Evolutionary conservation across 2,329 filamentous ascomycete species (phyloP).

Genomic region (Emmonsia crescens): DNA sequence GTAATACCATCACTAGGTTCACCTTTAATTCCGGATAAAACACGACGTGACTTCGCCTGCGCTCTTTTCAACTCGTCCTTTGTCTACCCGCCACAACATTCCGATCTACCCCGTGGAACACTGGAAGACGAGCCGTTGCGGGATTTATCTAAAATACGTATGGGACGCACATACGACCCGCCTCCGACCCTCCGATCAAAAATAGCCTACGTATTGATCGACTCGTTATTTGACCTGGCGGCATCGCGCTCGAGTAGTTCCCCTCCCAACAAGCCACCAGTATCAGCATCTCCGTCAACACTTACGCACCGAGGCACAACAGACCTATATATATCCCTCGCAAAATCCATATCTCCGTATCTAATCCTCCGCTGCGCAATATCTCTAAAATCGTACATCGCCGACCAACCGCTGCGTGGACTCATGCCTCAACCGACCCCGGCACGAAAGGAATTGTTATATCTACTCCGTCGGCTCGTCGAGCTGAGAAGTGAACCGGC

Average conservation of each 20-base stretch:
- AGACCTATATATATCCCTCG: conserved; percentile 48
- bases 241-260: conserved; percentile 31
- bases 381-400: conserved; percentile 72
- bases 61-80: conserved; percentile 74
- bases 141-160: conserved; percentile 52
- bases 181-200: conserved; percentile 52
- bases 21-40: conserved; percentile 51
- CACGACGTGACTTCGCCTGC: conserved; percentile 59
- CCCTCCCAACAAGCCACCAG: conserved; percentile 9
- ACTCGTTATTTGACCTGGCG: conserved; percentile 65
- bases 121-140: conserved; percentile 45
- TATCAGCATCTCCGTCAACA: not conserved
- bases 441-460: conserved; percentile 67
- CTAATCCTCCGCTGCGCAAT: conserved; percentile 72
- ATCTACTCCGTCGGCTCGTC: conserved; percentile 57
- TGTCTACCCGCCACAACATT: conserved; percentile 58
- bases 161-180: conserved; percentile 62
- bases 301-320: conserved; percentile 12
- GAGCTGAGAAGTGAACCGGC: conserved; percentile 57
- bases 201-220: conserved; percentile 71
- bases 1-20: conserved; percentile 65
- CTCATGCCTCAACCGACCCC: conserved; percentile 78
- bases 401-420: conserved; percentile 82
- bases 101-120: conserved; percentile 42
- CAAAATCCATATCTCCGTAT: conserved; percentile 66